Percentiles rank a stretch among this genome's conserved stretches.
phyloP scores from a whole-genome alignment of 2,329 filamentous ascomycete species.

The Talaromyces sp. region DNA sequence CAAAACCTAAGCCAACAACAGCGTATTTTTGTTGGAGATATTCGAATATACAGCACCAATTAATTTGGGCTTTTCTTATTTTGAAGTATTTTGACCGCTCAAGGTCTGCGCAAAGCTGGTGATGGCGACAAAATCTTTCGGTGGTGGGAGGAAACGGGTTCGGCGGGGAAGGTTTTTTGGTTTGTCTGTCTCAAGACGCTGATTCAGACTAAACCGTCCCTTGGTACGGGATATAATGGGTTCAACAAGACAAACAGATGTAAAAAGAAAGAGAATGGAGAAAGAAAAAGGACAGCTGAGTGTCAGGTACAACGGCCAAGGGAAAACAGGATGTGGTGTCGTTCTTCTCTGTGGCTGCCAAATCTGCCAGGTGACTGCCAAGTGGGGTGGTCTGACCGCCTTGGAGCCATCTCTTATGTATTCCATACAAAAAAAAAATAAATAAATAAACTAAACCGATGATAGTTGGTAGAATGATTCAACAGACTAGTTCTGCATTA shows the following conservation, averaged over 20 bases:
- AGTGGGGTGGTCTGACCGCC: constrained; percentile 11
- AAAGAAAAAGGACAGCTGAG: neutral
- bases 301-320: neutral
- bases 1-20: neutral
- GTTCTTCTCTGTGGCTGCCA: neutral
- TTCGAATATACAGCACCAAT: neutral
- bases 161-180: constrained; percentile 15
- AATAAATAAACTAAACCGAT: too few relatives aligned
- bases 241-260: neutral
- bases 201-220: neutral
- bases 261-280: neutral
- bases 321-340: neutral
- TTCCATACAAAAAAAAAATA: too few relatives aligned
- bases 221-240: neutral
- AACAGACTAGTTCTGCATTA: too few relatives aligned
- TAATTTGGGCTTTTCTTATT: neutral
- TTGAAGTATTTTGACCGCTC: neutral
- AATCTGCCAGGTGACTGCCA: constrained; percentile 11
- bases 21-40: neutral
- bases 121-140: constrained; percentile 10
- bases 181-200: neutral
- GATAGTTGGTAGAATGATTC: too few relatives aligned
- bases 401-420: neutral
- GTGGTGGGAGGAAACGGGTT: constrained; percentile 13
- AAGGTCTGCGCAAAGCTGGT: constrained; percentile 8